These are phyloP conservation scores for Domatiomyces globalis DNA, from an alignment of 2,329 filamentous ascomycete genomes.

Conservation along the genomic window DNA sequence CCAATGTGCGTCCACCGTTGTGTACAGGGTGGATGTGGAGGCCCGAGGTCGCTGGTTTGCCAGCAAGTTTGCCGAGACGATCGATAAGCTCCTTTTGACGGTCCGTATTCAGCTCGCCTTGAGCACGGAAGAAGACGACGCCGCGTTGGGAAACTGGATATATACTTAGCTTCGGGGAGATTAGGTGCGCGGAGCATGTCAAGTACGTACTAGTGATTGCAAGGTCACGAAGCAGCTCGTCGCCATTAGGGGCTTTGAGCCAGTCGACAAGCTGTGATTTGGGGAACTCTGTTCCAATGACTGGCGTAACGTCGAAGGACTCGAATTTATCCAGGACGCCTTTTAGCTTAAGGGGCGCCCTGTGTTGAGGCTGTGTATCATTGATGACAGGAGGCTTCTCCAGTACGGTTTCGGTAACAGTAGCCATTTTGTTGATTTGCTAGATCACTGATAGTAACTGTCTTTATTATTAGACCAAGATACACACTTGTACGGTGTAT, in stretches of 20 bases:
- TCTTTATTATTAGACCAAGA: not conserved
- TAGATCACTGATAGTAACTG: no score
- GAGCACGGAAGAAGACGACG: conserved; percentile 56
- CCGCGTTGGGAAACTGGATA: conserved; percentile 49
- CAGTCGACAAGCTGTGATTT: conserved; percentile 29
- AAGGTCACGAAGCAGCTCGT: conserved; percentile 52
- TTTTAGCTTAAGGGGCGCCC: conserved; percentile 25
- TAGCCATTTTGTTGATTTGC: not conserved
- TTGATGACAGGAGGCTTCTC: not conserved
- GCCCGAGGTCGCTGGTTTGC: conserved; percentile 42
- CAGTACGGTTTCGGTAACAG: not conserved
- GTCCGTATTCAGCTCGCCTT: conserved; percentile 46
- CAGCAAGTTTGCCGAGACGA: conserved; percentile 44
- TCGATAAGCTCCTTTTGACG: conserved; percentile 52
- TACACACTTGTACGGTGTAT: not conserved
- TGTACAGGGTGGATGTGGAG: conserved; percentile 48
- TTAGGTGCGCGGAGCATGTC: conserved; percentile 2
- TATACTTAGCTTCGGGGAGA: not conserved
- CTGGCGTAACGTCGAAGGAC: conserved; percentile 30
- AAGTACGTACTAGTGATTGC: conserved; percentile 46
- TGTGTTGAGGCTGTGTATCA: not conserved
- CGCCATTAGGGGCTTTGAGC: conserved; percentile 46
- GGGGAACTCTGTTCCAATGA: conserved; percentile 30
- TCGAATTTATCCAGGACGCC: conserved; percentile 32
- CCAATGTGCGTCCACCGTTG: conserved; percentile 41